Evolutionary conservation across 352 stramenopile species (phyloP), one percentile per base, ranked within the genome.

Genomic region (Pythium vanterpoolii): DNA sequence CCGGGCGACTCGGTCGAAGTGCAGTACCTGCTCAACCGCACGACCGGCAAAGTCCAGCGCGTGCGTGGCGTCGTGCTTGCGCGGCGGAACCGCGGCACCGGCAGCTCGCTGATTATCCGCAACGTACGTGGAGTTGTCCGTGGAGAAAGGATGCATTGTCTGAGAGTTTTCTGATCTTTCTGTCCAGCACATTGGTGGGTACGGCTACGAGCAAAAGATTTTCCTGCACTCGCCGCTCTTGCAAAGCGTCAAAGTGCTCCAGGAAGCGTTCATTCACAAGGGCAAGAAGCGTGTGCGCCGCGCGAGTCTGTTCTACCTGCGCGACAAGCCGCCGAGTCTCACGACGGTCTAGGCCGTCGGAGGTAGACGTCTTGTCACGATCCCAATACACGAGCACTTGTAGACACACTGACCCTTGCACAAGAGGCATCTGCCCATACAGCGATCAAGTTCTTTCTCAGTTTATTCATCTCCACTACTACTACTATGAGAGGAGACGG

Each of bases 191-290:
- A 89, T 93, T 74, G 83, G 81, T 57, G 83, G 83, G 56, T 91
- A 88, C 65, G 83, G 83, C 31, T 93, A 90, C 73, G 83, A 93
- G 71, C 83, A 93, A 66, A 93, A 90, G 72, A 93, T 93, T 53
- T 93, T 93, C 59, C 55, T 91, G 70, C 79, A 96, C 71, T 95
- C 81, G 60, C 89, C 89, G 42, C 72, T 96, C 50, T 70, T 97
- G 50, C 75, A 95, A 69, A 89, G 77, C 56, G 76, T 97, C 63
- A 95, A 92, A 71, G 71, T 96, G 56, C 49, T 96, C 61, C 70
- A 96, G 71, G 68, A 93, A 62, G 88, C 86, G 50, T 96, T 94
- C 69, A 93, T 97, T 70, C 84, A 93, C 69, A 94, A 93, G 71
- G 88, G 88, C 68, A 90, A 94, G 79, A 96, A 96, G 79, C 79